Percentiles rank a stretch among this genome's conserved stretches.
phyloP scores from a whole-genome alignment of 1,284 basidiomycete species.

The Psilocybe mexicana region DNA sequence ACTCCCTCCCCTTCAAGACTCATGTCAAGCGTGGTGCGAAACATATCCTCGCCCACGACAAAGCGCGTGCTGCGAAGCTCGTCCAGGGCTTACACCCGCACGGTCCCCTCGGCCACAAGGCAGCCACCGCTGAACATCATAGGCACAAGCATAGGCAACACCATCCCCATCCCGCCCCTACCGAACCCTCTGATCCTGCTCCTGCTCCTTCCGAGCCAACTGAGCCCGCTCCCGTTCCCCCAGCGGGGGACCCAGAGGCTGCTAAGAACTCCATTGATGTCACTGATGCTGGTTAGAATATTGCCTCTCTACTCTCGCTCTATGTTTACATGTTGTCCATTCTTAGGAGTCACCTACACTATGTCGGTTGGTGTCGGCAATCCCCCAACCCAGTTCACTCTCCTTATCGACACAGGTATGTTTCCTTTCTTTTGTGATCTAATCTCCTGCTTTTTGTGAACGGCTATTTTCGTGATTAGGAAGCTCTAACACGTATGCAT shows the following conservation, averaged over 20 bases:
- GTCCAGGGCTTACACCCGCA: conserved; percentile 50
- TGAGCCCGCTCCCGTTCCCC: conserved; percentile 19
- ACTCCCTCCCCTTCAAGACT: conserved; percentile 45
- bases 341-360: conserved; percentile 33
- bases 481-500: conserved; percentile 33
- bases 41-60: conserved; percentile 53
- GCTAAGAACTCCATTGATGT: conserved; percentile 45
- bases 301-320: conserved; percentile 7
- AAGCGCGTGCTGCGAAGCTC: conserved; percentile 53
- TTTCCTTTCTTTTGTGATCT: background rate
- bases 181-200: conserved; percentile 9
- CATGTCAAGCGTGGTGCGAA: conserved; percentile 42
- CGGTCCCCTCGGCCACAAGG: conserved; percentile 37
- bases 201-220: conserved; percentile 19
- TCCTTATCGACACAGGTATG: conserved; percentile 54
- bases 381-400: conserved; percentile 26
- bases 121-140: conserved; percentile 22
- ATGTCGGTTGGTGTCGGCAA: conserved; percentile 27
- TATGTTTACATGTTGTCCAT: background rate
- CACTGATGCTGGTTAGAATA: conserved; percentile 47
- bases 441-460: background rate
- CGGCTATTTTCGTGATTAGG: conserved; percentile 29
- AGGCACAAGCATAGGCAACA: conserved; percentile 28
- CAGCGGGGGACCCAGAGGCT: conserved; percentile 19
- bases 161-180: conserved; percentile 4